A percentile compares a stretch with the other conserved stretches of the same genome.
Conservation (phyloP, 257 asterid species). For the Catharanthus roseus region DNA sequence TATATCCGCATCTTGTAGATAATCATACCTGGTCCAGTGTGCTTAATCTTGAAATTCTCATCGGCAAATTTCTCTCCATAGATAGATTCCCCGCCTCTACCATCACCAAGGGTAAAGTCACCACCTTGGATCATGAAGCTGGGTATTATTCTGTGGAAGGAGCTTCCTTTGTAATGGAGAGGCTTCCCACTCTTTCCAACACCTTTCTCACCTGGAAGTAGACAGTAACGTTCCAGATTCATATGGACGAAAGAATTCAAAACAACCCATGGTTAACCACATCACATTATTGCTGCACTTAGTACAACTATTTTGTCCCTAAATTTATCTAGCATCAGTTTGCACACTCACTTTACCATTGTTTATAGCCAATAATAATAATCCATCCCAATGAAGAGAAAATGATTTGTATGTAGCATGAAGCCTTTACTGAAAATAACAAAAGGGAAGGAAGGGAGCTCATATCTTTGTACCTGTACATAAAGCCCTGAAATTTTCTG, state of each 20-base stretch:
- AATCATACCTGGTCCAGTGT: conserved; percentile 82
- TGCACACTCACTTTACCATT: background rate
- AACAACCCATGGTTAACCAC: background rate
- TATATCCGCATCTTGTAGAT: background rate
- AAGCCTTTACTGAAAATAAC: background rate
- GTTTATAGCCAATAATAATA: background rate
- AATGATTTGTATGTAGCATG: no score
- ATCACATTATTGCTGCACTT: background rate
- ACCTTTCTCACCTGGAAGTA: conserved; percentile 79
- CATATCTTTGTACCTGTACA: conserved; percentile 57
- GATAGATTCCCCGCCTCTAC: conserved; percentile 96
- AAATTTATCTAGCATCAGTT: background rate
- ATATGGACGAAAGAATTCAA: background rate
- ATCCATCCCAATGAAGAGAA: background rate
- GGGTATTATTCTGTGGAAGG: conserved; percentile 87
- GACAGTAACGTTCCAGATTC: background rate
- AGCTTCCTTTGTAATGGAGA: conserved; percentile 90
- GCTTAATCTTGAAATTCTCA: conserved; percentile 92
- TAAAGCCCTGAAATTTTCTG: conserved; percentile 91
- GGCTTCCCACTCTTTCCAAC: conserved; percentile 77
- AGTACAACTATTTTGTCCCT: background rate
- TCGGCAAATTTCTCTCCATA: conserved; percentile 87
- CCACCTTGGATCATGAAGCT: conserved; percentile 99
- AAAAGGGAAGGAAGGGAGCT: background rate
- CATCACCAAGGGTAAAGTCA: conserved; percentile 94